These are phyloP conservation scores for Metschnikowia noctiluminum DNA, from an alignment of 805 yeast species.

Conservation along the genomic window DNA sequence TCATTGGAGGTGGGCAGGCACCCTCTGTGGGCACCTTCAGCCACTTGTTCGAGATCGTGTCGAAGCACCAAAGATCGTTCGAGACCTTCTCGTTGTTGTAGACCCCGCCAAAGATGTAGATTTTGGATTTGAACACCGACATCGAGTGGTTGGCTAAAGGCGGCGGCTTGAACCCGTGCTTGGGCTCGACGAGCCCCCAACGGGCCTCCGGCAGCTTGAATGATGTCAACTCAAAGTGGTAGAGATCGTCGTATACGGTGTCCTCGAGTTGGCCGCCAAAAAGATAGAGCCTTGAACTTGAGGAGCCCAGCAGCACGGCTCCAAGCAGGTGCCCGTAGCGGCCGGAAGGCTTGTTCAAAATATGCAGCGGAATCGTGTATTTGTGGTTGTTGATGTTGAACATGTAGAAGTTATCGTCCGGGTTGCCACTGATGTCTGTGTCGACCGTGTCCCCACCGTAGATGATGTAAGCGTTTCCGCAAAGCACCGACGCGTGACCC, in stretches of 20 bases:
- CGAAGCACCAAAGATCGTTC: conserved; percentile 78
- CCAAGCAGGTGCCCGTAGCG: conserved; percentile 92
- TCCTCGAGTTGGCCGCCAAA: conserved; percentile 95
- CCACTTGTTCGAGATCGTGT: conserved; percentile 71
- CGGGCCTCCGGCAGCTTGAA: conserved; percentile 79
- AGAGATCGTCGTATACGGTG: conserved; percentile 78
- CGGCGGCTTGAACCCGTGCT: conserved; percentile 55
- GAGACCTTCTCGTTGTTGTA: conserved; percentile 65
- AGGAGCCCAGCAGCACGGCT: conserved; percentile 52
- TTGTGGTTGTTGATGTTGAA: conserved; percentile 56
- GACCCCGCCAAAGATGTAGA: conserved; percentile 88
- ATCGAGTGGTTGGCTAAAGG: conserved; percentile 90
- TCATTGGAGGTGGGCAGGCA: conserved; percentile 75
- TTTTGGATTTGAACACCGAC: conserved; percentile 70
- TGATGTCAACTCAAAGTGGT: conserved; percentile 80
- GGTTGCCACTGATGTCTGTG: conserved; percentile 66
- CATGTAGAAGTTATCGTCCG: conserved; percentile 87
- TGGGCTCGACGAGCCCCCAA: conserved; percentile 73
- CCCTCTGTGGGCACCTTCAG: conserved; percentile 67
- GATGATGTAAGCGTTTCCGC: conserved; percentile 92
- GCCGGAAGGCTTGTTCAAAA: conserved; percentile 70
- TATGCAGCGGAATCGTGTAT: conserved; percentile 44
- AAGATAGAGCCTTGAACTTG: conserved; percentile 59
- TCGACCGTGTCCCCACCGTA: conserved; percentile 96
- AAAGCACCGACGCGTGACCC: conserved; percentile 87